Evolutionary conservation across 2,329 filamentous ascomycete genomes (phyloP).

Genomic region (Fusarium acutatum): DNA sequence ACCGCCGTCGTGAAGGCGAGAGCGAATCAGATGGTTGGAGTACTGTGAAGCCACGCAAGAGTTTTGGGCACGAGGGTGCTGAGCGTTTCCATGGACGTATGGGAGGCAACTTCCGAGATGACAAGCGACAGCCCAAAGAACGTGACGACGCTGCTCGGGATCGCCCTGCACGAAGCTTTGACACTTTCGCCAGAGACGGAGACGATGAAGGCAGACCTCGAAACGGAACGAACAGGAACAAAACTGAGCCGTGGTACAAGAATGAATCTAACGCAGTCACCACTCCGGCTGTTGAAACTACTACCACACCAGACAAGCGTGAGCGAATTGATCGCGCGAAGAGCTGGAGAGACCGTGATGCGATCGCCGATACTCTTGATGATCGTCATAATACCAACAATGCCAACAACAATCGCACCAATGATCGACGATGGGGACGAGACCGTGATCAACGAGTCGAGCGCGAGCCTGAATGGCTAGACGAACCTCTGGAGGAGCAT

Average conservation of each 20-base stretch:
- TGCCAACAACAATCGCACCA: conserved; percentile 50
- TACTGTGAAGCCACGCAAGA: conserved; percentile 77
- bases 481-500: conserved; percentile 75
- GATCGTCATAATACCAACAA: conserved; percentile 63
- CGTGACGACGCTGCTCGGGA: conserved; percentile 62
- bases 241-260: conserved; percentile 80
- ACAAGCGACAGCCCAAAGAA: conserved; percentile 59
- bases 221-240: conserved; percentile 71
- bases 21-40: conserved; percentile 78
- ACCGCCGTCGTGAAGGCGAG: conserved; percentile 65
- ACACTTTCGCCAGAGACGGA: conserved; percentile 58
- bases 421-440: conserved; percentile 64
- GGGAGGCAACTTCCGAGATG: conserved; percentile 59
- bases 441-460: conserved; percentile 70
- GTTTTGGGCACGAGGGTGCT: conserved; percentile 75
- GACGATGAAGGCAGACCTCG: conserved; percentile 67
- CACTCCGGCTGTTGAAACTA: conserved; percentile 36
- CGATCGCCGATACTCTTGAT: conserved; percentile 52
- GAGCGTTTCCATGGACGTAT: conserved; percentile 75
- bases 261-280: conserved; percentile 54
- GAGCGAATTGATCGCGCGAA: conserved; percentile 67
- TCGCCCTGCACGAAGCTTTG: conserved; percentile 58
- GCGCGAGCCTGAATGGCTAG: conserved; percentile 91
- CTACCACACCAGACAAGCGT: conserved; percentile 50
- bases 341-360: conserved; percentile 67